Evolutionary conservation across 768 basidiomycete species (phyloP).

Genomic region (Cystobasidium ongulense): DNA sequence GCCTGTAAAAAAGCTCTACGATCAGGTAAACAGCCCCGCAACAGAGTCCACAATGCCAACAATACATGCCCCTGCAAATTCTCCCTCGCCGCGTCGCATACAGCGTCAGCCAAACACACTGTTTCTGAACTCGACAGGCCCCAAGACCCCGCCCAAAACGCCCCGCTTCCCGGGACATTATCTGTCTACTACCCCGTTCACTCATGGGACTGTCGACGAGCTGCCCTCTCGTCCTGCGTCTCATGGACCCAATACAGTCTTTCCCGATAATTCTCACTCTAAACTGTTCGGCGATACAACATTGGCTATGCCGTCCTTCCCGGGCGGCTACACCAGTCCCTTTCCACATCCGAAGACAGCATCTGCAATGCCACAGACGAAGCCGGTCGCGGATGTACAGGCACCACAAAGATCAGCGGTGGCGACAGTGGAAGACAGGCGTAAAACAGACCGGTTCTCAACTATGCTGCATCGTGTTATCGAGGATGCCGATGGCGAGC

Average conservation of each 20-base stretch:
- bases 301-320: neutral
- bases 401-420: no score
- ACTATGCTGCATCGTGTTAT: neutral
- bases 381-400: neutral
- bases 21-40: no score
- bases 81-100: neutral
- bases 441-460: neutral
- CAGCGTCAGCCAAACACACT: neutral
- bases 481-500: neutral
- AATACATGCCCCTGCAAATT: neutral
- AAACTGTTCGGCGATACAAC: neutral
- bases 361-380: neutral
- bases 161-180: constrained; percentile 4
- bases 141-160: neutral
- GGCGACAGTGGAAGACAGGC: neutral
- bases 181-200: neutral
- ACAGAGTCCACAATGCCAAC: neutral
- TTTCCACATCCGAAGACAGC: constrained; percentile 12
- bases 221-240: neutral
- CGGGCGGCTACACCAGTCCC: constrained; percentile 8
- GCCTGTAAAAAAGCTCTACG: neutral
- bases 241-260: neutral
- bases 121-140: neutral
- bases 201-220: neutral
- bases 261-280: neutral